phyloP scores from a whole-genome alignment of 768 basidiomycete species.

The Hortiboletus flavorubellus region DNA sequence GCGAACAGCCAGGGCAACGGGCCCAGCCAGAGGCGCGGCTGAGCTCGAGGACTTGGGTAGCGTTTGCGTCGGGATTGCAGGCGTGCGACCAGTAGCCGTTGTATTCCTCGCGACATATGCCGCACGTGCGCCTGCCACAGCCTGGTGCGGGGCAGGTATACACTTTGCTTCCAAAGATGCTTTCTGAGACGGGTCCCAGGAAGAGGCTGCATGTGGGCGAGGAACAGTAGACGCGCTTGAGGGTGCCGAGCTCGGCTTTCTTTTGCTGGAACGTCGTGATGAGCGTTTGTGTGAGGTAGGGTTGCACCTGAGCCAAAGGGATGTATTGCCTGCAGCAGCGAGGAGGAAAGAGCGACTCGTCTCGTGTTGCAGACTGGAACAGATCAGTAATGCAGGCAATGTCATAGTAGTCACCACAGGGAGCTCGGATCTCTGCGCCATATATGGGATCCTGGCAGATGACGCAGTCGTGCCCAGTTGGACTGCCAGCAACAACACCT shows the following conservation, averaged over 20 bases:
- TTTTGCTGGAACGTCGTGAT: slow-evolving; percentile 25
- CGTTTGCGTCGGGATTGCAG: slow-evolving; percentile 25
- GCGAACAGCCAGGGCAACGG: slow-evolving; percentile 38
- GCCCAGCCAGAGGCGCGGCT: slow-evolving; percentile 32
- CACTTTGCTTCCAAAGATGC: slow-evolving; percentile 19
- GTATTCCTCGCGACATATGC: slow-evolving; percentile 23
- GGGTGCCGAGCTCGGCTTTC: slow-evolving; percentile 29
- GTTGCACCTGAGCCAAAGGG: slow-evolving; percentile 21
- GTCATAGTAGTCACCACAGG: slow-evolving; percentile 38
- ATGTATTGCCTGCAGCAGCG: slow-evolving; percentile 37
- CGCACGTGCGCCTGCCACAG: slow-evolving; percentile 25
- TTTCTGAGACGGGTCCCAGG: slow-evolving; percentile 31
- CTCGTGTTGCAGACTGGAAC: slow-evolving; percentile 33
- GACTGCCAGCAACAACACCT: background rate
- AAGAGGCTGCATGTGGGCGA: slow-evolving; percentile 36
- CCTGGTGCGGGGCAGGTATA: slow-evolving; percentile 21
- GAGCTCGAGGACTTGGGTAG: slow-evolving; percentile 28
- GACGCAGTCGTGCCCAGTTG: slow-evolving; percentile 33
- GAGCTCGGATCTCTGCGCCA: slow-evolving; percentile 25
- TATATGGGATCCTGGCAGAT: slow-evolving; percentile 34
- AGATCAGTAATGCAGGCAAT: slow-evolving; percentile 32
- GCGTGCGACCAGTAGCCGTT: slow-evolving; percentile 22
- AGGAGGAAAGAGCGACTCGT: slow-evolving; percentile 42
- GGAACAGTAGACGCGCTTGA: slow-evolving; percentile 38
- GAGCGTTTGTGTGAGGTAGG: slow-evolving; percentile 23